These are phyloP conservation scores for Ochetophila trinervis DNA, from an alignment of 306 rosid species.

Conservation along the genomic window DNA sequence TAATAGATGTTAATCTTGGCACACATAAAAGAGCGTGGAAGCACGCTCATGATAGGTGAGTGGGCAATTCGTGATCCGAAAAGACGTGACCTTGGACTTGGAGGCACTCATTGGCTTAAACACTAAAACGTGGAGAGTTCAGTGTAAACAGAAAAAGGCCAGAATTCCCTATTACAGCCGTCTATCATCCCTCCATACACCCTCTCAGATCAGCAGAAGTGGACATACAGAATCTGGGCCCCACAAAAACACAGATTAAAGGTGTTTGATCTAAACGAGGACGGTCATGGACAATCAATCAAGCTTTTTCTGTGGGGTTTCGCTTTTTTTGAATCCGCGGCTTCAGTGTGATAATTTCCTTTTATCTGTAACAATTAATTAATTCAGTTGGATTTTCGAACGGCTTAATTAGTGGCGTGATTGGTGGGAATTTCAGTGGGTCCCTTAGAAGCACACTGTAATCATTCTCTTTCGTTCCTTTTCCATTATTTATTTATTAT, in stretches of 20 bases:
- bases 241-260: not conserved
- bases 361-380: not conserved
- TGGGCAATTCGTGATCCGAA: not conserved
- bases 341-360: not conserved
- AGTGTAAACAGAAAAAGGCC: too few species aligned
- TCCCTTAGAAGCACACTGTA: slow-evolving; percentile 8
- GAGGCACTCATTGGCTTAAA: slow-evolving; percentile 17
- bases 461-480: not conserved
- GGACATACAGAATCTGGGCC: too few species aligned
- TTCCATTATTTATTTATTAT: not conserved
- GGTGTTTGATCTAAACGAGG: not conserved
- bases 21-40: too few species aligned
- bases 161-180: not conserved
- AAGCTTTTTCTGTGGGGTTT: not conserved
- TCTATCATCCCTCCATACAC: not conserved
- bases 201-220: too few species aligned
- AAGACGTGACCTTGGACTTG: slow-evolving; percentile 7
- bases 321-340: not conserved
- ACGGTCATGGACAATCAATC: not conserved
- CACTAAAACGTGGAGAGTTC: not conserved
- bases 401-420: slow-evolving; percentile 26
- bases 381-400: not conserved
- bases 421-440: slow-evolving; percentile 25
- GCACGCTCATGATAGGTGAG: not conserved
- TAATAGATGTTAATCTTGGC: too few species aligned